Percentiles rank a stretch among this genome's conserved stretches.
phyloP scores from a whole-genome alignment of 495 filamentous ascomycete species.

The Daldinia concentrica region DNA sequence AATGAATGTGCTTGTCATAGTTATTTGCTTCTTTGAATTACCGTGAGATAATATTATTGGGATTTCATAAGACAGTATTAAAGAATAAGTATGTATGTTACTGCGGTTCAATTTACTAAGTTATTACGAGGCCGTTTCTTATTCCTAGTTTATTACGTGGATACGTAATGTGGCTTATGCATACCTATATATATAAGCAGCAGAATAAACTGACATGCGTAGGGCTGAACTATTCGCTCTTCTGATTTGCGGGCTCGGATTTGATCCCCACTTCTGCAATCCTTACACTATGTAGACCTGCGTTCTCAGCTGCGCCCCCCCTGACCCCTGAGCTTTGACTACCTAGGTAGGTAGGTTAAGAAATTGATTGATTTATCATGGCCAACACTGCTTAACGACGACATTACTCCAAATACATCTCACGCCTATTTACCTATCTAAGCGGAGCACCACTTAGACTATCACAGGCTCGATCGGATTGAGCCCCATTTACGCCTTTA shows the following conservation, averaged over 20 bases:
- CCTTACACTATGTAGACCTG: slow-evolving; percentile 11
- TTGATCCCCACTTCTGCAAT: slow-evolving; percentile 16
- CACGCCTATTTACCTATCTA: background rate
- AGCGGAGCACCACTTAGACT: slow-evolving; percentile 4
- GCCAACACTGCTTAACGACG: background rate
- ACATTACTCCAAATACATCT: background rate
- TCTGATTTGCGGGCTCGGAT: slow-evolving; percentile 30
- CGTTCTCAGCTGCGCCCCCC: slow-evolving; percentile 16
- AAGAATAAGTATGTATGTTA: no score
- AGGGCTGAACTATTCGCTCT: slow-evolving; percentile 16
- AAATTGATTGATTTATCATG: background rate
- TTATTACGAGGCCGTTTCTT: no score
- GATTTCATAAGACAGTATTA: no score
- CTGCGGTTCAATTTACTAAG: no score
- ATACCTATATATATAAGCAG: no score
- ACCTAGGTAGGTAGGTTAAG: background rate
- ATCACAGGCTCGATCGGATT: slow-evolving; percentile 28
- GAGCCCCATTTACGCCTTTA: background rate
- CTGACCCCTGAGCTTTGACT: background rate
- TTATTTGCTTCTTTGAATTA: no score
- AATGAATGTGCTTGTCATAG: no score
- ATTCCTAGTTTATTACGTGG: no score
- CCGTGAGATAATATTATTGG: no score
- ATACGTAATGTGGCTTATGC: no score
- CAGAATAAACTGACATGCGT: background rate